Conservation (phyloP, 2,329 filamentous ascomycete species). For the Cercospora zeina region DNA sequence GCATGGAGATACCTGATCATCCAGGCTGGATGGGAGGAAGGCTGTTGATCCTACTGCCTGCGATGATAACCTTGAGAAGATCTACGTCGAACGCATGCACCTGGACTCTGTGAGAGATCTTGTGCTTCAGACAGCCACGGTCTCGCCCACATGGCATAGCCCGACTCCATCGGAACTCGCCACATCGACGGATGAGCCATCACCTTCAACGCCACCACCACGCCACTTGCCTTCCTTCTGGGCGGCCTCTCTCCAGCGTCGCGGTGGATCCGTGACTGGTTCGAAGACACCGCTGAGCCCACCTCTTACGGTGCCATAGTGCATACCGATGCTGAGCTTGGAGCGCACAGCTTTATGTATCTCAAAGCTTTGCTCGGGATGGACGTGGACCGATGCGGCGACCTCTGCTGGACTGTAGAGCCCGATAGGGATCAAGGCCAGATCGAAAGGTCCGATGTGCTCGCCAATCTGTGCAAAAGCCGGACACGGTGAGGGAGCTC, state of each 20-base stretch:
- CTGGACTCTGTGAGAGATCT: not conserved
- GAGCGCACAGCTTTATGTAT: constrained; percentile 52
- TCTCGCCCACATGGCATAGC: constrained; percentile 52
- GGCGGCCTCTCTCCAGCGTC: constrained; percentile 48
- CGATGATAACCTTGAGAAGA: not conserved
- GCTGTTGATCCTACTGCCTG: not conserved
- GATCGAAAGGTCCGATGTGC: constrained; percentile 51
- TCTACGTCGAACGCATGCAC: not conserved
- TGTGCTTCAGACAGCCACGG: constrained; percentile 42
- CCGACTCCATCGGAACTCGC: constrained; percentile 42
- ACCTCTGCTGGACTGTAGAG: constrained; percentile 50
- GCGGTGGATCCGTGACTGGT: constrained; percentile 52
- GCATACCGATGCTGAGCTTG: constrained; percentile 54
- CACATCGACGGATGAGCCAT: constrained; percentile 39
- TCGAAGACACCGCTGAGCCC: constrained; percentile 50
- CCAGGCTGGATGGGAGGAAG: not conserved
- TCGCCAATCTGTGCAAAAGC: constrained; percentile 52
- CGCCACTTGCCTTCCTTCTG: constrained; percentile 45
- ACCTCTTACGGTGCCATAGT: constrained; percentile 53
- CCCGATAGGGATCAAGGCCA: constrained; percentile 53
- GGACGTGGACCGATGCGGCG: constrained; percentile 50
- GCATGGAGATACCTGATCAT: not conserved
- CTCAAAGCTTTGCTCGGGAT: constrained; percentile 51
- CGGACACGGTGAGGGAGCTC: constrained; percentile 48
- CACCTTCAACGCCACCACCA: constrained; percentile 37